These are phyloP conservation scores for Aspergillus nomiae DNA, from an alignment of 2,329 filamentous ascomycete genomes.

Conservation along the genomic window DNA sequence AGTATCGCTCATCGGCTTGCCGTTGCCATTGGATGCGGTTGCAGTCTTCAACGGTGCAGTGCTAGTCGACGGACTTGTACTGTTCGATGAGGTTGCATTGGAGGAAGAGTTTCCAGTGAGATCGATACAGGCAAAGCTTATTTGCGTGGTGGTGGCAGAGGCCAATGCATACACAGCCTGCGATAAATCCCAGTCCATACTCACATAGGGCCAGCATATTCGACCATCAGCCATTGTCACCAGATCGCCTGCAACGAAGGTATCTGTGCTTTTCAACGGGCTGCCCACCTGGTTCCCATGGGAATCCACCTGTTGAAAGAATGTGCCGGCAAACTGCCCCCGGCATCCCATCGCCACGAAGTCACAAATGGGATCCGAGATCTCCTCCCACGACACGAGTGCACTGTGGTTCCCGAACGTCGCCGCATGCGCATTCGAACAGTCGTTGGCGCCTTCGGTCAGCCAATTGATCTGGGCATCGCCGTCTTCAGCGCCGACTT, in stretches of 20 bases:
- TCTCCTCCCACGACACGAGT: constrained; percentile 64
- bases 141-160: constrained; percentile 21
- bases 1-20: background rate
- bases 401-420: constrained; percentile 56
- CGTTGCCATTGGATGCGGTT: background rate
- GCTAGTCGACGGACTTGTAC: background rate
- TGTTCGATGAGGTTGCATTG: background rate
- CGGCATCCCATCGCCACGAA: constrained; percentile 62
- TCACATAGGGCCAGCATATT: constrained; percentile 56
- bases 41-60: background rate
- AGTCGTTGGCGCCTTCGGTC: constrained; percentile 55
- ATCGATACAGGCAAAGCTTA: constrained; percentile 31
- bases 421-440: constrained; percentile 61
- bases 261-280: constrained; percentile 53
- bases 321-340: constrained; percentile 61
- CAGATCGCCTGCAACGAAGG: constrained; percentile 65
- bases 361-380: constrained; percentile 57
- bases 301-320: constrained; percentile 60
- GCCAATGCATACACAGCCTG: constrained; percentile 25
- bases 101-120: background rate
- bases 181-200: constrained; percentile 44
- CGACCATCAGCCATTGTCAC: constrained; percentile 59
- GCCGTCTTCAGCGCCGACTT: constrained; percentile 55
- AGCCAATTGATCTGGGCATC: constrained; percentile 64
- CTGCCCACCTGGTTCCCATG: constrained; percentile 56